Evolutionary conservation across 208 protist species (phyloP), one percentile per base, ranked within the genome.

Genomic region (Acanthamoeba culbertsoni): DNA sequence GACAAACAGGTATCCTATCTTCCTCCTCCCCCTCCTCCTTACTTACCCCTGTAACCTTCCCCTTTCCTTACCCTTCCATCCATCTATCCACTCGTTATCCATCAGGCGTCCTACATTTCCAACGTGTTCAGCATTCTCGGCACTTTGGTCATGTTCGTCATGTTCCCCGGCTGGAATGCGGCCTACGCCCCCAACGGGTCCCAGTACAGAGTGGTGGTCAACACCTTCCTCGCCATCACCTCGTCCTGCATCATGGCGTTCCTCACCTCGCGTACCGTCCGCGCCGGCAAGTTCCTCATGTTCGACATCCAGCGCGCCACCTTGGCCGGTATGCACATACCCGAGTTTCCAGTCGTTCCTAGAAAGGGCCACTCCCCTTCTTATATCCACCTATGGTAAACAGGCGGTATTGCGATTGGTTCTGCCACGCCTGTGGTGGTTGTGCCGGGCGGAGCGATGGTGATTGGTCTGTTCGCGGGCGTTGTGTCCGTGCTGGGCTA

Each of bases 201-300:
- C 0, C 84, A 91, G 37, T 91, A 55, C 26, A 82, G 75, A 7
- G 84, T 91, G 53, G 55, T 91, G 26, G 55, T 91, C 23, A 91
- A 91, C 57, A 91, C 84, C 7, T 45, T 91, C 40, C 57, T 91
- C 8, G 48, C 84, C 20, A 59, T 91, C 57, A 91, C 84, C 33
- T 55, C 55, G 40, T 55, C 40, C 26, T 42, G 48, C 55, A 68
- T 68, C 48, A 55, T 91, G 33, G 84, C 84, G 51, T 91, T 91
- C 43, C 46, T 91, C 35, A 71, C 84, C 14, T 91, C 84, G 40
- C 33, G 84, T 26, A 91, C 84, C n/a, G 7, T 91, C 16, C 33
- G 84, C 23, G 48, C 53, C 37, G 84, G 84, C 35, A 91, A 91
- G 57, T 91, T 91, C 84, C 43, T 91, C 55, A 91, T 91, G 84